Evolutionary conservation across 441 rosid genomes (phyloP).

Genomic region (Populus tomentosa): DNA sequence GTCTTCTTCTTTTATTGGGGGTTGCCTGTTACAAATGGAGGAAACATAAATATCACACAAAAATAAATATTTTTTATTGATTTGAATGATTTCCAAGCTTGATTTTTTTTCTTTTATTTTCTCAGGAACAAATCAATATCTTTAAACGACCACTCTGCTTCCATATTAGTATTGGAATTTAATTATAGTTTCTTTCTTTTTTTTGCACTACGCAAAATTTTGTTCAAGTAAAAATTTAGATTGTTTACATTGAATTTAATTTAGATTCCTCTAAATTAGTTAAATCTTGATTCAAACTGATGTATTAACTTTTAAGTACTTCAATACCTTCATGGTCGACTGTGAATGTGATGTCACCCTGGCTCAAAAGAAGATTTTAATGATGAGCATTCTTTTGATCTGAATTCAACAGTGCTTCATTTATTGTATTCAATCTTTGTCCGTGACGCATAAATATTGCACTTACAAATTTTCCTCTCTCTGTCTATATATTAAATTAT

Average conservation of each 20-base stretch:
- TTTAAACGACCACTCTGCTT: neutral
- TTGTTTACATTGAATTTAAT: neutral
- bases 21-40: neutral
- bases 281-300: neutral
- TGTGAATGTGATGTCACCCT: neutral
- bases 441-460: slow-evolving; percentile 34
- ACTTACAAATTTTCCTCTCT: slow-evolving; percentile 18
- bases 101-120: neutral
- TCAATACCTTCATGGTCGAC: neutral
- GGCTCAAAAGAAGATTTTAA: neutral
- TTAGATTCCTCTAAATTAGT: neutral
- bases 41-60: too few species aligned
- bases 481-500: neutral
- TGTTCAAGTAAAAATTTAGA: neutral
- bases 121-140: neutral
- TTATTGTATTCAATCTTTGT: slow-evolving; percentile 39
- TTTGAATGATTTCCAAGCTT: neutral
- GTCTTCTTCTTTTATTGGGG: neutral
- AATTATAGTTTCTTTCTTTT: neutral
- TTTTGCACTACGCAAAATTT: neutral
- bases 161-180: neutral
- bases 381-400: slow-evolving; percentile 17
- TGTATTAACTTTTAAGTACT: neutral
- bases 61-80: neutral
- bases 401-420: slow-evolving; percentile 27